Base-by-base conservation (phyloP, 495 filamentous ascomycete species). In the Bacidia rubella region DNA sequence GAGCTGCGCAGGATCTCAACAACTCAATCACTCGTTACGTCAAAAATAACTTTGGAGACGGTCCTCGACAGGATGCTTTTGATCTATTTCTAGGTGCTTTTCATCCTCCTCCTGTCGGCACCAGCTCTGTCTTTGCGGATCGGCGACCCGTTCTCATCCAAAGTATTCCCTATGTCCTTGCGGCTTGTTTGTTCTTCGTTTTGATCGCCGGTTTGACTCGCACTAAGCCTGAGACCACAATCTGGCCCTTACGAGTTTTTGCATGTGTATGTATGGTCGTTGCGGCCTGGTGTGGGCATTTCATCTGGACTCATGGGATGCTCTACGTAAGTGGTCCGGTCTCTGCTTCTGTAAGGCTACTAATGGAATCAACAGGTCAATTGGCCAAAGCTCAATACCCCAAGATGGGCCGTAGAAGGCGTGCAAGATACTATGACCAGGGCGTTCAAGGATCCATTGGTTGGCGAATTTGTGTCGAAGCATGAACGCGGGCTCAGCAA, bases 311-410 rank as follows among this genome's bases (percentile, higher is more conserved):
- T 19, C 84, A 94, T 65, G 93, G 93, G 39, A 88, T 92, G 74
- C 76, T 98, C 48, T 98, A 87, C 65, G 92, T 93, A 77, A 74
- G 86, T 82, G 23, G n/a, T n/a, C 11, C n/a, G 7, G 19, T 20
- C 32, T 19, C 47, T 26, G 38, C 46, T 42, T 23, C 44, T 24
- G 15, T 24, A 24, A 27, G 26, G 17, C 20, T 54, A 46, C 39
- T 32, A 51, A 59, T 21, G 27, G 40, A 38, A 7, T 29, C 32
- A 20, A n/a, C 43, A 95, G 88, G 88, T 98, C 25, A 93, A 90
- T 67, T 98, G 92, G 92, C 92, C 92, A 17, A 95, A 92, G 63
- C 77, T 98, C 3, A 94, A 92, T 58, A 86, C 86, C 4, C 82
- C 87, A 7, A 76, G 82, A 2, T 90, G 80, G 67, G 90, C 85